Percentiles rank a stretch among this genome's conserved stretches.
phyloP scores from a whole-genome alignment of 2,329 filamentous ascomycete species.

The Chaetoscypha palmicola region DNA sequence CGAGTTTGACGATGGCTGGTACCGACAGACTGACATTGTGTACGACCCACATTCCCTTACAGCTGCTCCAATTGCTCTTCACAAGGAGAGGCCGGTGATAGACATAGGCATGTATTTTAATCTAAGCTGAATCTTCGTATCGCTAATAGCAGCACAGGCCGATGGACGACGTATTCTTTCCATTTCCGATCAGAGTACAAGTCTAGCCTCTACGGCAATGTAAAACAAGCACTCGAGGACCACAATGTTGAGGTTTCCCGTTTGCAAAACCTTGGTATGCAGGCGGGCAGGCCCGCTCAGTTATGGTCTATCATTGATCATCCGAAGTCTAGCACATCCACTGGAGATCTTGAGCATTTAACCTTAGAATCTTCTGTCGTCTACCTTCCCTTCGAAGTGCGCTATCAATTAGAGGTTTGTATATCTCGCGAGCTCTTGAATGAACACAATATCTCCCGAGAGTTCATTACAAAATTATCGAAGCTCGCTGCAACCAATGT shows the following conservation, averaged over 20 bases:
- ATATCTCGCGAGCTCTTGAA: constrained; percentile 72
- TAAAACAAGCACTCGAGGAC: constrained; percentile 47
- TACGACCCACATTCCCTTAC: constrained; percentile 34
- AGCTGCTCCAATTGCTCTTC: constrained; percentile 37
- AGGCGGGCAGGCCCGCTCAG: constrained; percentile 29
- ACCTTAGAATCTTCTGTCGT: constrained; percentile 26
- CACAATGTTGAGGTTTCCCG: constrained; percentile 59
- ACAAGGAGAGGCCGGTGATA: constrained; percentile 44
- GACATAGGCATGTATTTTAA: constrained; percentile 41
- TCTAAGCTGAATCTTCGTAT: background rate
- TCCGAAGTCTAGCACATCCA: constrained; percentile 10
- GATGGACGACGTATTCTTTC: constrained; percentile 56
- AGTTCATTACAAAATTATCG: constrained; percentile 60
- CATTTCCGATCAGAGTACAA: constrained; percentile 35
- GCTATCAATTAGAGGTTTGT: constrained; percentile 90
- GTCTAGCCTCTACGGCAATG: constrained; percentile 7
- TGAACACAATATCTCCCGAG: constrained; percentile 62
- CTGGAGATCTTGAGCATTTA: constrained; percentile 17
- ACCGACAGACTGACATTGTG: constrained; percentile 57
- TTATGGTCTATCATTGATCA: constrained; percentile 39
- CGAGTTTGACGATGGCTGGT: constrained; percentile 51
- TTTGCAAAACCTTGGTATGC: constrained; percentile 37
- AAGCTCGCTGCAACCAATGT: constrained; percentile 38
- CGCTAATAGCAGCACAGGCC: constrained; percentile 39
- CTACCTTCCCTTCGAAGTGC: constrained; percentile 59